Base-by-base conservation (phyloP, 2,329 filamentous ascomycete genomes). In the Nigrospora oryzae region DNA sequence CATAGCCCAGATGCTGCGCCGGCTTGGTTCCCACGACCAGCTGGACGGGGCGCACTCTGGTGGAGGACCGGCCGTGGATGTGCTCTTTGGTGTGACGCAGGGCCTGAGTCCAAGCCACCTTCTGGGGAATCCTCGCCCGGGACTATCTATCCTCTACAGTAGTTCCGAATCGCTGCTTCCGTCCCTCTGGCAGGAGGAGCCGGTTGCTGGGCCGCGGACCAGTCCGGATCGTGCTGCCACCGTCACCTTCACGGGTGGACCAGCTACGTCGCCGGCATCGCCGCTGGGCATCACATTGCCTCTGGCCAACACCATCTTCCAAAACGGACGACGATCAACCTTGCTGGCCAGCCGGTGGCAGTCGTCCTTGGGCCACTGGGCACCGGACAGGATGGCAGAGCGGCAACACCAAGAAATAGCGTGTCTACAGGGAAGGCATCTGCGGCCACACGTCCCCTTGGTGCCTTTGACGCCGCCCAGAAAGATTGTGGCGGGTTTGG, bases 301-400 rank as follows among this genome's bases (percentile, higher is more conserved):
- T 2, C 66, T 93, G 23, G 83, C 87, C 36, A 87, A 89, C 56
- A 94, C 88, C 0, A 67, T 89, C 7, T 93, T 93, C 57, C 77
- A 81, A 35, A 91, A 83, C 48, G 84, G 81, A 38, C 70, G 68
- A 23, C 67, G 68, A 1, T 81, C 81, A 2, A 85, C 80, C 1
- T 63, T 87, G 8, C 57, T 75, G 28, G 64, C 67, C 2, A 69
- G 63, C 46, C 61, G 52, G 45, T 75, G 71, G 71, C 43, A 19
- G 56, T 57, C 11, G 53, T 57, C 11, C 56, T 4, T 52, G 41
- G 19, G 5, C 11, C 28, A 34, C 12, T 10, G 16, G 40, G 19
- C 28, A n/a, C 23, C 23, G 7, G 7, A 28, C 7, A 51, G 58
- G n/a, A 54, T 53, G 5, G 48, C 50, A 1, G 62, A 68, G 31